Evolutionary conservation across 225 moss, liverwort and hornwort genomes (phyloP), one percentile per base, ranked within the genome.

Genomic region (Straminergon stramineum): DNA sequence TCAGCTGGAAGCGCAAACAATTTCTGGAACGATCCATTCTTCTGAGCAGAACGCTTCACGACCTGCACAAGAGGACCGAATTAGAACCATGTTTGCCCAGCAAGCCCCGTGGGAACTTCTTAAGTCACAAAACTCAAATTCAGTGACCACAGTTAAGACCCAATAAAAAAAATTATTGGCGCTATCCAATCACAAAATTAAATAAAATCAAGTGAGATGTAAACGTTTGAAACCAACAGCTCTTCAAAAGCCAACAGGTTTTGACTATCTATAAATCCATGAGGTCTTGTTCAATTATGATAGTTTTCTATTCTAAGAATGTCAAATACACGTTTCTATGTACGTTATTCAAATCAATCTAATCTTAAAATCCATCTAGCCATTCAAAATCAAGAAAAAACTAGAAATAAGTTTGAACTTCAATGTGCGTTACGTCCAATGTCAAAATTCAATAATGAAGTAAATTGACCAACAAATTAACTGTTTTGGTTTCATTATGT

Each of bases 21-120:
- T 88, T 97, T 98, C 86, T 98, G 98, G 79, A 97, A 98, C 77
- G 95, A 95, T 76, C 91, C 92, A 88, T 97, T 98, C 91, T 93
- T 93, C 75, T 97, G 96, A 63, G 96, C 94, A 56, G 97, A 97
- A 32, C 95, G 96, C 89, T 90, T 95, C 64, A 95, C 96, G 86
- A 98, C 95, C 97, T 98, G 93, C 91, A 87, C 82, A 89, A 79
- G 45, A 81, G 41, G 77, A 76, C 45, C 57, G 32, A 74, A 32
- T 73, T 23, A 74, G 34, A 74, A 74, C 16, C 60, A 32, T 32
- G 23, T 27, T 86, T 61, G 52, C 24, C 34, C 26, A 37, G 10
- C 7, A 70, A 84, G 55, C 20, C 69, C 56, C 15, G 14, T 14
- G 39, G 24, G 39, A 20, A 55, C n/a, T 16, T 84, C 84, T 27